phyloP scores from a whole-genome alignment of 2,329 filamentous ascomycete genomes.

The Diaporthe sp. region DNA sequence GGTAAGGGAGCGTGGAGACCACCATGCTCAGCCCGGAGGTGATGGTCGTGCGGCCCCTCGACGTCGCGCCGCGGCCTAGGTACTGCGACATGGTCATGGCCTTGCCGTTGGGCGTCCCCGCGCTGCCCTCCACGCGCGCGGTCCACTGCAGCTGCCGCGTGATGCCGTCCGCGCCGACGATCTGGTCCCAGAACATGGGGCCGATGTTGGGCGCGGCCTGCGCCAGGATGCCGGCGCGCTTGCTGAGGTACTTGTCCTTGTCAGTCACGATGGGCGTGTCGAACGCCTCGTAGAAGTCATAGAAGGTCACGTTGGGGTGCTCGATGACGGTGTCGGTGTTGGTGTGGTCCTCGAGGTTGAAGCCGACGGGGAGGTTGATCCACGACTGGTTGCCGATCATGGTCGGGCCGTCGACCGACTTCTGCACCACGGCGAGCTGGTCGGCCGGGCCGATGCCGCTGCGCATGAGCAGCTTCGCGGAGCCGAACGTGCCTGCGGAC shows the following conservation, averaged over 20 bases:
- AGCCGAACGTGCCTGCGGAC: constrained; percentile 76
- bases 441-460: constrained; percentile 74
- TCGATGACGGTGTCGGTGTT: constrained; percentile 58
- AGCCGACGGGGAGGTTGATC: constrained; percentile 67
- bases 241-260: constrained; percentile 54
- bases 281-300: constrained; percentile 74
- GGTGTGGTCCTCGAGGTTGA: constrained; percentile 66
- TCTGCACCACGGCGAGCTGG: constrained; percentile 64
- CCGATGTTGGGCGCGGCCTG: constrained; percentile 75
- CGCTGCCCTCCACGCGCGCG: constrained; percentile 55
- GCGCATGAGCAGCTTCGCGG: constrained; percentile 74
- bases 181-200: constrained; percentile 69
- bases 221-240: constrained; percentile 68
- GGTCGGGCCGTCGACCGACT: constrained; percentile 59
- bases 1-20: constrained; percentile 69
- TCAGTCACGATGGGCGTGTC: constrained; percentile 57
- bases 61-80: constrained; percentile 72
- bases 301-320: constrained; percentile 61
- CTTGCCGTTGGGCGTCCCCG: constrained; percentile 42
- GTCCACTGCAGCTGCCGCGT: constrained; percentile 75
- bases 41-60: constrained; percentile 71
- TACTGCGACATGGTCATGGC: constrained; percentile 68
- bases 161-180: constrained; percentile 67
- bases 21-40: constrained; percentile 66
- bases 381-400: constrained; percentile 63